Conservation (phyloP, 1,139 yeast genomes). For the Magnusiomyces sp. region DNA sequence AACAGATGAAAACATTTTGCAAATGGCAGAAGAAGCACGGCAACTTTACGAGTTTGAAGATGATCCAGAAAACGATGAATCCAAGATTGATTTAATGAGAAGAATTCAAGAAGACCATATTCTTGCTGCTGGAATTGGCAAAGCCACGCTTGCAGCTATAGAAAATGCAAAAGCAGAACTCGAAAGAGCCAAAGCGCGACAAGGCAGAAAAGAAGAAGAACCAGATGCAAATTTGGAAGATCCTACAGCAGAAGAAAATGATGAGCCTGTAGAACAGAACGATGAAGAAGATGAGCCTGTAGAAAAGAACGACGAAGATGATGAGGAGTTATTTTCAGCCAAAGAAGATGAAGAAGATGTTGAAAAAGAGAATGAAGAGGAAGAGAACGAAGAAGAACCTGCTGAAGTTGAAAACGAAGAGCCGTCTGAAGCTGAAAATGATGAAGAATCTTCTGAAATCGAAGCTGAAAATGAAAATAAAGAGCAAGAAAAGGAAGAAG, state of each 20-base stretch:
- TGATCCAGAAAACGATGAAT: neutral
- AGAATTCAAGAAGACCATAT: too few relatives aligned
- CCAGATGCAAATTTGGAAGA: constrained; percentile 10
- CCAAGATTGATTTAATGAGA: neutral
- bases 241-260: constrained; percentile 8
- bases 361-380: constrained; percentile 6
- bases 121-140: neutral
- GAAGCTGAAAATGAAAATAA: constrained; percentile 12
- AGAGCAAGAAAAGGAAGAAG: constrained; percentile 10
- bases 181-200: constrained; percentile 12
- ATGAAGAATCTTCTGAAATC: constrained; percentile 20
- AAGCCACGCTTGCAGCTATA: constrained; percentile 11
- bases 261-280: constrained; percentile 12
- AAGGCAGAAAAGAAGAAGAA: constrained; percentile 12
- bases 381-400: constrained; percentile 1
- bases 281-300: constrained; percentile 15
- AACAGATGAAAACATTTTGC: constrained; percentile 7
- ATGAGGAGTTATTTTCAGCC: constrained; percentile 12
- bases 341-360: constrained; percentile 21
- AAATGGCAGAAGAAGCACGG: constrained; percentile 6
- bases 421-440: constrained; percentile 11
- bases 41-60: constrained; percentile 4
- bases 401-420: constrained; percentile 14
- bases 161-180: constrained; percentile 15
- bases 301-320: constrained; percentile 17